Conservation (phyloP, 345 rosid genomes). For the Syzygium aromaticum region DNA sequence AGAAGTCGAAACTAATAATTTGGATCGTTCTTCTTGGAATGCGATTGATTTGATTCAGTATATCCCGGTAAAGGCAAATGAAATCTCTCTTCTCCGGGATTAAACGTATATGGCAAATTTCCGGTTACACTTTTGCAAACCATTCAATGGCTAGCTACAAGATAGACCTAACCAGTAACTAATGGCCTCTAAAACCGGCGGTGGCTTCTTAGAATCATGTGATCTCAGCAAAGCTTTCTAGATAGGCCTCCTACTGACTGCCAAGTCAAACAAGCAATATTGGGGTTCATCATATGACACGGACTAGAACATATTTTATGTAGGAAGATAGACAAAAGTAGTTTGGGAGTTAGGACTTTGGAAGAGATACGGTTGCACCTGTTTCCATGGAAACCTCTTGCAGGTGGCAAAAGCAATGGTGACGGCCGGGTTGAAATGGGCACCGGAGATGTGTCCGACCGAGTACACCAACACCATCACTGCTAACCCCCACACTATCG, state of each 20-base stretch:
- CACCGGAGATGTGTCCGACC: slow-evolving; percentile 94
- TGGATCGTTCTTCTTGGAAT: not conserved
- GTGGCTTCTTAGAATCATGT: not conserved
- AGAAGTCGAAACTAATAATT: not conserved
- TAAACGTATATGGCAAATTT: not conserved
- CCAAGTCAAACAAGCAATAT: not conserved
- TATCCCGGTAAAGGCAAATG: not conserved
- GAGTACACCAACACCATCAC: slow-evolving; percentile 84
- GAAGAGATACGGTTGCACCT: slow-evolving; percentile 20
- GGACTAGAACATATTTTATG: not conserved
- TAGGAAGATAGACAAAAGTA: not conserved
- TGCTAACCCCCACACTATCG: slow-evolving; percentile 80
- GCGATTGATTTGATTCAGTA: not conserved
- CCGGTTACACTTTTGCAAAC: not conserved
- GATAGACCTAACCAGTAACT: not conserved
- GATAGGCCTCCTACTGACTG: not conserved
- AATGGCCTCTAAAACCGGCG: not conserved
- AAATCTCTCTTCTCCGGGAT: too few relatives aligned
- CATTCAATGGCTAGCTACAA: not conserved
- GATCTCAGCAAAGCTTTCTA: not conserved
- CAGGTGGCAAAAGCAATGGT: slow-evolving; percentile 83
- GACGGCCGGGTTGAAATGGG: slow-evolving; percentile 96
- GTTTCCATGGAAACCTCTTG: slow-evolving; percentile 75
- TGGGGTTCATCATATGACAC: not conserved
- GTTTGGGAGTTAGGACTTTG: not conserved